Conservation (phyloP, 306 rosid species). For the Dryas alaskensis region DNA sequence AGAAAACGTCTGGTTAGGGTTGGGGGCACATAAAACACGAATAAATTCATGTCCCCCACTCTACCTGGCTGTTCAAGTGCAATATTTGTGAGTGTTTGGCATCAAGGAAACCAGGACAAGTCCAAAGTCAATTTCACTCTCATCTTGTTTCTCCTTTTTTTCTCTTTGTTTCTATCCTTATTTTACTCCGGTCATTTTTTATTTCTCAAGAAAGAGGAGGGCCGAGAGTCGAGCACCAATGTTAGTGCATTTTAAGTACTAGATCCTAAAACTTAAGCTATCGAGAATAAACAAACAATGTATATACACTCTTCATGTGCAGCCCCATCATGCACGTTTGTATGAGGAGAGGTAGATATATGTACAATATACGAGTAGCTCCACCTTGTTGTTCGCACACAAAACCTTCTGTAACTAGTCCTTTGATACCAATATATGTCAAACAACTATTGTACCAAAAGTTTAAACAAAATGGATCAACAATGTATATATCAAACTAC, state of each 20-base stretch:
- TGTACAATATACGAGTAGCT: too few relatives aligned
- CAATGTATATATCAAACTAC: too few relatives aligned
- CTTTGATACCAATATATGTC: too few relatives aligned
- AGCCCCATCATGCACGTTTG: too few relatives aligned
- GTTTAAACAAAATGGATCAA: too few relatives aligned
- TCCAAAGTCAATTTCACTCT: not conserved
- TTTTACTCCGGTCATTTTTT: not conserved
- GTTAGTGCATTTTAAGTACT: not conserved
- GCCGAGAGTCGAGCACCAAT: not conserved
- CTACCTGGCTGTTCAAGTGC: not conserved
- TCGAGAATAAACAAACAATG: too few relatives aligned
- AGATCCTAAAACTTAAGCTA: too few relatives aligned
- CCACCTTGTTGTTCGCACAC: too few relatives aligned
- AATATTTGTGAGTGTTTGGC: not conserved
- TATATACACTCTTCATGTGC: too few relatives aligned
- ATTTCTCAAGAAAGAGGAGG: not conserved
- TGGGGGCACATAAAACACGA: constrained; percentile 1
- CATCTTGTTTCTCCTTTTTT: not conserved
- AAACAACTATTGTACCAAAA: too few relatives aligned
- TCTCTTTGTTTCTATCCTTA: not conserved
- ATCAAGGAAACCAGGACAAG: not conserved
- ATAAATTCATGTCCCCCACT: constrained; percentile 1
- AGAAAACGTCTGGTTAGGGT: constrained; percentile 1
- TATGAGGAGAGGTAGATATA: too few relatives aligned
- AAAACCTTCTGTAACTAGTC: too few relatives aligned